Conservation (phyloP, 306 rosid genomes). For the Lotus japonicus region DNA sequence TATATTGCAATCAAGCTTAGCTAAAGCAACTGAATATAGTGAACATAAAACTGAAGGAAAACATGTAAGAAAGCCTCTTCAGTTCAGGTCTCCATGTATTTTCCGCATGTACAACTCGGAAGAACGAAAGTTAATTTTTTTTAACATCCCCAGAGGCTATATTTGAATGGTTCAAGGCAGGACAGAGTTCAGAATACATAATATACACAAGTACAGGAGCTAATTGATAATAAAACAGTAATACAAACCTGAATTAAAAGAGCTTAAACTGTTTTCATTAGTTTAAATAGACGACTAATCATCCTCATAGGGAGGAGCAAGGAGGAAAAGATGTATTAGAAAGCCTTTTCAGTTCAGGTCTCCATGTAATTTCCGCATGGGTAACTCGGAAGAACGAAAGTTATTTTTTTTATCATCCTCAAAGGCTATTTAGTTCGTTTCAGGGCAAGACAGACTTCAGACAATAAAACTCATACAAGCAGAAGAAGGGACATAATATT, state of each 20-base stretch:
- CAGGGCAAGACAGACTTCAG: too few species aligned
- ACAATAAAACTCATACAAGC: too few species aligned
- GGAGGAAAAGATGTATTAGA: not conserved
- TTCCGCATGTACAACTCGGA: conserved; percentile 34
- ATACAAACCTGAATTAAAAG: not conserved
- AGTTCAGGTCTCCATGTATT: conserved; percentile 51
- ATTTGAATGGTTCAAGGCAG: not conserved
- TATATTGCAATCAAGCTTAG: not conserved
- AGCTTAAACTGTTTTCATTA: too few species aligned
- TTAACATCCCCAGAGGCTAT: conserved; percentile 41
- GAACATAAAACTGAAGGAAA: not conserved
- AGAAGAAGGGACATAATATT: too few species aligned
- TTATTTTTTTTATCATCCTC: conserved; percentile 34
- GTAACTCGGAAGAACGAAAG: conserved; percentile 40
- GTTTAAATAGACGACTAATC: too few species aligned
- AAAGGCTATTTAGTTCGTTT: not conserved
- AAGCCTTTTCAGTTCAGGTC: conserved; percentile 56
- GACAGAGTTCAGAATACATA: not conserved
- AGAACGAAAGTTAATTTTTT: conserved; percentile 37
- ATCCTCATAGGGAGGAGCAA: too few species aligned
- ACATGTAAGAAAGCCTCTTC: conserved; percentile 25
- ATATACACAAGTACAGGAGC: not conserved
- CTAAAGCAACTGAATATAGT: not conserved
- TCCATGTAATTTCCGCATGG: conserved; percentile 42
- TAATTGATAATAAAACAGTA: not conserved